phyloP scores from a whole-genome alignment of 2,329 filamentous ascomycete species.

The Aurifilum marmelostoma region DNA sequence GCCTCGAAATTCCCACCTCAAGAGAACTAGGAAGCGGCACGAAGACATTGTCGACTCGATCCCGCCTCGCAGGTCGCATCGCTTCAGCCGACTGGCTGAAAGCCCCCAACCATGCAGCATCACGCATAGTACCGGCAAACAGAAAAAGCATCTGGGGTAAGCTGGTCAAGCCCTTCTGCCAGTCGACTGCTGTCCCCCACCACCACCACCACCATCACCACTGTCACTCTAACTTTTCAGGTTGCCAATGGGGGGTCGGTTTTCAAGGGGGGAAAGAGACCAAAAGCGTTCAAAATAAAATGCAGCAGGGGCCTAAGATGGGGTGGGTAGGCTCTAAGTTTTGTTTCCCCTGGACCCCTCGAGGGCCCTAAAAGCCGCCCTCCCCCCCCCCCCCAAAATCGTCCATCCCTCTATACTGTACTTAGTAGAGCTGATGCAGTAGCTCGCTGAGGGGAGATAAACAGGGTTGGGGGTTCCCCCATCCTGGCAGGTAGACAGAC shows the following conservation, averaged over 20 bases:
- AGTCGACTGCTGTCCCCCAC: background rate
- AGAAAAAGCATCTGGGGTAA: slow-evolving; percentile 4
- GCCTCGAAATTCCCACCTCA: background rate
- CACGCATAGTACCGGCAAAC: background rate
- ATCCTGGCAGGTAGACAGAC: background rate
- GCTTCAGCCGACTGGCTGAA: slow-evolving; percentile 1
- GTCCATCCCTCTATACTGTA: background rate
- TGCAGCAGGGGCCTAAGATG: background rate
- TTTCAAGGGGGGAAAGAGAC: background rate
- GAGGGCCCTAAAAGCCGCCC: too few relatives aligned
- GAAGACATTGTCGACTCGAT: slow-evolving; percentile 8
- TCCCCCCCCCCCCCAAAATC: slow-evolving; percentile 13
- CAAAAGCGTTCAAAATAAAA: background rate
- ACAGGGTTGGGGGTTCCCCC: background rate
- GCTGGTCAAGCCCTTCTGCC: slow-evolving; percentile 1
- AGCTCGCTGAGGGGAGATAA: background rate
- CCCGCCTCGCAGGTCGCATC: background rate
- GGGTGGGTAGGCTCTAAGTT: background rate
- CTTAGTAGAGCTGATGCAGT: slow-evolving; percentile 17
- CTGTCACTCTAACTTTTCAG: background rate
- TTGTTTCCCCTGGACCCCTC: background rate
- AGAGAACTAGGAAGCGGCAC: background rate
- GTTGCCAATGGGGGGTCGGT: background rate
- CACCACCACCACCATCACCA: background rate
- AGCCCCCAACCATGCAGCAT: background rate